phyloP scores from a whole-genome alignment of 495 filamentous ascomycete genomes.

The Penicillium simplicissimum region DNA sequence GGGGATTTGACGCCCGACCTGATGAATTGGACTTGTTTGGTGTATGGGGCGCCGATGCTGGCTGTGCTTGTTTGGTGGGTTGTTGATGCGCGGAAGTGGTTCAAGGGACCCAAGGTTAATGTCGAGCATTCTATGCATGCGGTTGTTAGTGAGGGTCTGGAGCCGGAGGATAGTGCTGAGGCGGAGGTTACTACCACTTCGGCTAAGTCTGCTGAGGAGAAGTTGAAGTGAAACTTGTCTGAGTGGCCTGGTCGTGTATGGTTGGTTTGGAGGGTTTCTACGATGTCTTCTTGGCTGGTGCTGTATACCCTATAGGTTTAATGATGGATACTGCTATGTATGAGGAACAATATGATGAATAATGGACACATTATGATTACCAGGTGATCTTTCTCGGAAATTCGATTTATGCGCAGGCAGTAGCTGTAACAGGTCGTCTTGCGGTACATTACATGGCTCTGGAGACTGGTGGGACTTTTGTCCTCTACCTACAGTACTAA shows the following conservation, averaged over 20 bases:
- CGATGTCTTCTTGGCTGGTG: background rate
- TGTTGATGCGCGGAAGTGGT: conserved; percentile 71
- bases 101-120: conserved; percentile 70
- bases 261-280: background rate
- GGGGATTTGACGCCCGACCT: conserved; percentile 54
- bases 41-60: conserved; percentile 71
- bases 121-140: conserved; percentile 45
- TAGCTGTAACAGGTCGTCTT: no score
- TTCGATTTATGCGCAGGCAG: background rate
- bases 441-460: no score
- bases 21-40: conserved; percentile 80
- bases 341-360: conserved; percentile 1
- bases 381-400: background rate
- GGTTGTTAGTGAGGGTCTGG: conserved; percentile 26
- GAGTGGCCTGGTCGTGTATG: background rate
- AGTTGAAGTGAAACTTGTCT: background rate
- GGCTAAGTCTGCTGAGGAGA: conserved; percentile 62
- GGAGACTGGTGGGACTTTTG: background rate
- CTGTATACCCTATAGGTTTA: conserved; percentile 7
- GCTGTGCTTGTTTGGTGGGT: conserved; percentile 68
- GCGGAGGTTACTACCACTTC: conserved; percentile 45
- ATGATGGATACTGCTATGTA: background rate
- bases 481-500: background rate
- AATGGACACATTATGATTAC: background rate
- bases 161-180: conserved; percentile 17